These are phyloP conservation scores for Strombidium stylifer DNA, from an alignment of 73 alveolate genomes.

Conservation along the genomic window DNA sequence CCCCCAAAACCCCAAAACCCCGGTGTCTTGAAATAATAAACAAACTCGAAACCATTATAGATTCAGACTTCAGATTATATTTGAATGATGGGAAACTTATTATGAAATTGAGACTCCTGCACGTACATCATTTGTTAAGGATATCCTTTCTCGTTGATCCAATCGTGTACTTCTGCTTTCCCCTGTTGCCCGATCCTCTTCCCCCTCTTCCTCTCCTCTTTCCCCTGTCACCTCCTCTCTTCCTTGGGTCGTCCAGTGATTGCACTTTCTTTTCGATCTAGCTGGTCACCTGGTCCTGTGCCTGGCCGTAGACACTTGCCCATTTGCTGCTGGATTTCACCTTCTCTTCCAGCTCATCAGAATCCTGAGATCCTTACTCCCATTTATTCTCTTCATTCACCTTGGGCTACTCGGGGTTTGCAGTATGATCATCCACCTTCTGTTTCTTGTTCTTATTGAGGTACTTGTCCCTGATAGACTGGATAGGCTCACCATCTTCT, in stretches of 20 bases:
- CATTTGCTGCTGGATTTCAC: conserved; percentile 4
- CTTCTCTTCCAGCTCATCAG: neutral
- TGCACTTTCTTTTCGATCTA: conserved; percentile 8
- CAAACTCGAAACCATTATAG: no score
- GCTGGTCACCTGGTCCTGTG: neutral
- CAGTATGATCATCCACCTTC: neutral
- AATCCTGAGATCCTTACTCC: neutral
- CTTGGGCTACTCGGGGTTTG: neutral
- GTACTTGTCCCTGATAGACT: neutral
- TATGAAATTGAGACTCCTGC: no score
- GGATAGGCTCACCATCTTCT: conserved; percentile 1
- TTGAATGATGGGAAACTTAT: no score
- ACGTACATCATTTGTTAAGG: no score
- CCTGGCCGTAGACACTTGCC: conserved; percentile 17
- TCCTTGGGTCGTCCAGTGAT: neutral
- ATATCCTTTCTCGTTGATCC: no score
- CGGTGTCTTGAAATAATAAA: no score
- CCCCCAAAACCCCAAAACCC: no score
- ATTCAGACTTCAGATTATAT: no score
- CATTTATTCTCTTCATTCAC: neutral
- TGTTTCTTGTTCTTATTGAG: neutral
- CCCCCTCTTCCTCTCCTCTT: neutral
- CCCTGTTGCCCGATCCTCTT: neutral
- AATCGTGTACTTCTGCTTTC: neutral
- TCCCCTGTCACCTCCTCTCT: neutral